These are phyloP conservation scores for Paspalum notatum DNA, from an alignment of 176 grass and related monocot genomes.

Conservation along the genomic window DNA sequence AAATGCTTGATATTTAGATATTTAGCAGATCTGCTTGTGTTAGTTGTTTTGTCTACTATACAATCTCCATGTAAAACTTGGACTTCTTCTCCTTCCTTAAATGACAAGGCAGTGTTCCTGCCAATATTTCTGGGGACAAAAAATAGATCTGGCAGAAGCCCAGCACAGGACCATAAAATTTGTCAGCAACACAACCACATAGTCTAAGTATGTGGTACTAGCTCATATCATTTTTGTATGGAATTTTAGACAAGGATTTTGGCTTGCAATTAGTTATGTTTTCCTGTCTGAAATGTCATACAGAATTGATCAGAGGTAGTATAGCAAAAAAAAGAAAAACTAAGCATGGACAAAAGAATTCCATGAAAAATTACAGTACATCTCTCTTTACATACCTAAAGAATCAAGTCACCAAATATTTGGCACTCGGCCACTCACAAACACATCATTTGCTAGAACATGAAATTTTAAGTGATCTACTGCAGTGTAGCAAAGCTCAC, in stretches of 20 bases:
- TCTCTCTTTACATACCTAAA: not conserved
- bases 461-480: too few species aligned
- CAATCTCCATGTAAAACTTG: too few species aligned
- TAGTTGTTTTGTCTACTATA: too few species aligned
- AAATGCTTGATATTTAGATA: not conserved
- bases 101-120: too few species aligned
- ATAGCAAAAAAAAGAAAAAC: not conserved
- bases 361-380: not conserved
- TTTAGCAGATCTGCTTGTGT: not conserved
- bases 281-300: too few species aligned
- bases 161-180: not conserved
- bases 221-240: too few species aligned
- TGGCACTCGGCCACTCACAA: not conserved
- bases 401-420: not conserved
- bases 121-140: too few species aligned
- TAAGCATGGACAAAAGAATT: not conserved
- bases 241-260: too few species aligned
- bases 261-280: too few species aligned
- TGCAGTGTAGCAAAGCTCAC: not conserved
- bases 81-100: too few species aligned
- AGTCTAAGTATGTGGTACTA: not conserved
- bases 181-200: not conserved
- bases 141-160: too few species aligned
- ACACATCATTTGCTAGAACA: constrained; percentile 18
- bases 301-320: too few species aligned